Percentiles rank a stretch among this genome's conserved stretches.
These are phyloP conservation scores for Exutisphaerella laricina DNA, from an alignment of 2,329 filamentous ascomycete species.

Conservation along the genomic window DNA sequence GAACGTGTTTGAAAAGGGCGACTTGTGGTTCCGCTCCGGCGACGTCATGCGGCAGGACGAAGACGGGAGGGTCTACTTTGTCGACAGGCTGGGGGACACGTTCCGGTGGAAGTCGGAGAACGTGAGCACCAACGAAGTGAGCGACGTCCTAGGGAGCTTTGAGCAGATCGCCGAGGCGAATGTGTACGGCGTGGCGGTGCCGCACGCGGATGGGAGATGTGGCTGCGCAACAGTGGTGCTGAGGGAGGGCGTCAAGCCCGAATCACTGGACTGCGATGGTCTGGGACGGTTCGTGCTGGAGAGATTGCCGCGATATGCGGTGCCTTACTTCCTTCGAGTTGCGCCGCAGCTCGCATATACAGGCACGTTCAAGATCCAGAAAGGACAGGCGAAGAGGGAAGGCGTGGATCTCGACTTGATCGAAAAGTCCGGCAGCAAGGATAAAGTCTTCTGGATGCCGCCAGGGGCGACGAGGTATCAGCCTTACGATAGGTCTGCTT, in stretches of 20 bases:
- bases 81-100: slow-evolving; percentile 69
- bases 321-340: slow-evolving; percentile 70
- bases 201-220: slow-evolving; percentile 75
- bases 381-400: slow-evolving; percentile 62
- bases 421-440: slow-evolving; percentile 42
- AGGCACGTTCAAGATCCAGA: slow-evolving; percentile 85
- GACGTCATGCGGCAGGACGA: slow-evolving; percentile 66
- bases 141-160: slow-evolving; percentile 63
- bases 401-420: slow-evolving; percentile 61
- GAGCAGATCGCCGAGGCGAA: slow-evolving; percentile 67
- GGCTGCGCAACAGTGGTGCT: slow-evolving; percentile 69
- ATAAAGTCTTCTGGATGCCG: slow-evolving; percentile 61
- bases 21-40: slow-evolving; percentile 76
- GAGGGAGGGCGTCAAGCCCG: slow-evolving; percentile 45
- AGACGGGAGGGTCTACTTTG: slow-evolving; percentile 71
- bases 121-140: slow-evolving; percentile 56
- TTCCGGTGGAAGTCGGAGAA: slow-evolving; percentile 67
- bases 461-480: slow-evolving; percentile 56
- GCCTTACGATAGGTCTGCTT: slow-evolving; percentile 60
- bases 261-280: slow-evolving; percentile 48
- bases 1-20: slow-evolving; percentile 66
- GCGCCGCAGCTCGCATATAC: slow-evolving; percentile 60
- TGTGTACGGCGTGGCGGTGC: slow-evolving; percentile 75
- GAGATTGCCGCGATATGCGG: slow-evolving; percentile 65
- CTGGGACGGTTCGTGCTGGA: slow-evolving; percentile 55